These are phyloP conservation scores for Syzygium aqueum DNA, from an alignment of 345 rosid species.

Conservation along the genomic window DNA sequence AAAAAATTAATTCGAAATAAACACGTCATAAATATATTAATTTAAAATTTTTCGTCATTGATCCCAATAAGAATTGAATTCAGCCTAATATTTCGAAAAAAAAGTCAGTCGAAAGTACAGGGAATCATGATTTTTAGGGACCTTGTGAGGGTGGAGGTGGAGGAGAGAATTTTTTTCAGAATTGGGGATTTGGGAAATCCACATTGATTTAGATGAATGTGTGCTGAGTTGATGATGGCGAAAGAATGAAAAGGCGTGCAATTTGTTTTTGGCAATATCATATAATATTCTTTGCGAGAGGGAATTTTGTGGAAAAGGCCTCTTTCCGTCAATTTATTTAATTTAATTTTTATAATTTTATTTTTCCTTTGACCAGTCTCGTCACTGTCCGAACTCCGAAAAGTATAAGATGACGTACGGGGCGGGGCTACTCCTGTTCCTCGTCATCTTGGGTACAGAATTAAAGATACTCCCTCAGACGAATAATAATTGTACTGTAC, in stretches of 20 bases:
- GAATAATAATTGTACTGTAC: background rate
- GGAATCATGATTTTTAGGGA: background rate
- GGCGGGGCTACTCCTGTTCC: background rate
- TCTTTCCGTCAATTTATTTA: background rate
- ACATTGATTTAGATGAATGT: background rate
- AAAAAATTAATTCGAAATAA: too few relatives aligned
- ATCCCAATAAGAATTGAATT: too few relatives aligned
- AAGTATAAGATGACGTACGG: background rate
- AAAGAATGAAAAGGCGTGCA: background rate
- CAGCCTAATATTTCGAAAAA: background rate
- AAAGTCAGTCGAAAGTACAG: background rate
- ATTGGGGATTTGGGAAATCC: background rate
- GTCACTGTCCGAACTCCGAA: background rate
- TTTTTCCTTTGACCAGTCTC: background rate
- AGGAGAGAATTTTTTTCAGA: background rate
- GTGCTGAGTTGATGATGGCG: background rate
- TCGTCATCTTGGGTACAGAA: background rate
- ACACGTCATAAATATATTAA: too few relatives aligned
- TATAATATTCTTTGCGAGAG: background rate
- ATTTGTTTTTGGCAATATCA: background rate
- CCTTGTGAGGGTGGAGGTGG: background rate
- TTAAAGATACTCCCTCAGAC: background rate
- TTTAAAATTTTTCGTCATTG: too few relatives aligned
- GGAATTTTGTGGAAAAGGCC: background rate
- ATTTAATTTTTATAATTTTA: background rate